phyloP scores from a whole-genome alignment of 257 asterid species.

The Catharanthus roseus region DNA sequence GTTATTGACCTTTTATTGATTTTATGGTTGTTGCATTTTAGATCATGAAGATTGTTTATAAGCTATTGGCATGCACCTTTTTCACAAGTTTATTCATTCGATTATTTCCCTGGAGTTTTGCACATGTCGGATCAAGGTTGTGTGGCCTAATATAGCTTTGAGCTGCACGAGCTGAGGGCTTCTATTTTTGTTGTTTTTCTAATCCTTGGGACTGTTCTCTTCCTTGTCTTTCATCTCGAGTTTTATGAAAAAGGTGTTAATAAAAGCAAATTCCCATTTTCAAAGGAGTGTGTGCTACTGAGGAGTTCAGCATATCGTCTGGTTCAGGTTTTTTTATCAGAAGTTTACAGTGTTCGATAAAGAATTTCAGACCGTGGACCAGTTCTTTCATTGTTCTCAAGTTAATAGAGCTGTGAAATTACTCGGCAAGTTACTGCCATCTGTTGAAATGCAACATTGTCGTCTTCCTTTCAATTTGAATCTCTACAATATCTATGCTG shows the following conservation, averaged over 20 bases:
- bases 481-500: background rate
- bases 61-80: too few relatives aligned
- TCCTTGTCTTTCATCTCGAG: background rate
- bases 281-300: too few relatives aligned
- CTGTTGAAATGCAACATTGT: too few relatives aligned
- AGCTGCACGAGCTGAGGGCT: background rate
- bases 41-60: background rate
- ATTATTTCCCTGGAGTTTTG: background rate
- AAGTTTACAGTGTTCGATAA: background rate
- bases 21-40: background rate
- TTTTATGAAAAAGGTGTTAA: background rate
- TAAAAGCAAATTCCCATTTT: background rate
- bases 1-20: background rate
- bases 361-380: background rate
- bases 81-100: background rate
- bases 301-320: background rate
- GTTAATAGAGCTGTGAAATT: background rate
- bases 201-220: background rate
- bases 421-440: background rate
- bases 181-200: background rate
- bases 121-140: background rate
- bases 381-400: background rate
- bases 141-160: background rate
- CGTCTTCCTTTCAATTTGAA: too few relatives aligned
- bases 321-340: background rate